Evolutionary conservation across 106 monocot genomes (phyloP).

Genomic region (Vanilla planifolia): DNA sequence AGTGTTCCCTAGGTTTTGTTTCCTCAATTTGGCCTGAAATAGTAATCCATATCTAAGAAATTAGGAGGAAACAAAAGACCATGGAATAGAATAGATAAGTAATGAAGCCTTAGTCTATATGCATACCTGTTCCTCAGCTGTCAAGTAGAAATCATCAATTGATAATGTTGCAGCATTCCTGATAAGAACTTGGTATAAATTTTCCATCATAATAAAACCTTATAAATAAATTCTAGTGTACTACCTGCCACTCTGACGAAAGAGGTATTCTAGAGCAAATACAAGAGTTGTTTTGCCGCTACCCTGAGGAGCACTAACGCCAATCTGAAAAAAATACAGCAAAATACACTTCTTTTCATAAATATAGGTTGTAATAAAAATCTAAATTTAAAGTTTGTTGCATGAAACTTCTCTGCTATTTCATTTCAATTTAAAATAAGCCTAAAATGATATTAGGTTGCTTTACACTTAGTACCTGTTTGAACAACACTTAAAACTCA

Average conservation of each 20-base stretch:
- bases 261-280: constrained; percentile 88
- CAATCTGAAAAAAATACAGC: constrained; percentile 55
- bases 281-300: constrained; percentile 97
- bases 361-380: too few relatives aligned
- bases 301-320: constrained; percentile 97
- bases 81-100: background rate
- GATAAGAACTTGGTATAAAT: constrained; percentile 17
- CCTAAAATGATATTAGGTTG: too few relatives aligned
- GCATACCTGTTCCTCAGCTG: constrained; percentile 82
- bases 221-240: background rate
- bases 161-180: constrained; percentile 89
- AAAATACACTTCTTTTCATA: background rate
- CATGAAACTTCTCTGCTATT: too few relatives aligned
- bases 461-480: too few relatives aligned
- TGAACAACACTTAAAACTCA: too few relatives aligned
- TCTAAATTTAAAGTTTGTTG: too few relatives aligned
- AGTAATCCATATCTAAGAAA: constrained; percentile 2
- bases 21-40: constrained; percentile 65
- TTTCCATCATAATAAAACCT: constrained; percentile 3
- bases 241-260: constrained; percentile 59
- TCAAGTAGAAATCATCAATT: constrained; percentile 98
- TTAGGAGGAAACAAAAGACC: background rate
- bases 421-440: too few relatives aligned
- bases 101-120: background rate
- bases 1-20: constrained; percentile 76